Evolutionary conservation across 352 stramenopile genomes (phyloP).

Genomic region (Phytopythium sindhum): DNA sequence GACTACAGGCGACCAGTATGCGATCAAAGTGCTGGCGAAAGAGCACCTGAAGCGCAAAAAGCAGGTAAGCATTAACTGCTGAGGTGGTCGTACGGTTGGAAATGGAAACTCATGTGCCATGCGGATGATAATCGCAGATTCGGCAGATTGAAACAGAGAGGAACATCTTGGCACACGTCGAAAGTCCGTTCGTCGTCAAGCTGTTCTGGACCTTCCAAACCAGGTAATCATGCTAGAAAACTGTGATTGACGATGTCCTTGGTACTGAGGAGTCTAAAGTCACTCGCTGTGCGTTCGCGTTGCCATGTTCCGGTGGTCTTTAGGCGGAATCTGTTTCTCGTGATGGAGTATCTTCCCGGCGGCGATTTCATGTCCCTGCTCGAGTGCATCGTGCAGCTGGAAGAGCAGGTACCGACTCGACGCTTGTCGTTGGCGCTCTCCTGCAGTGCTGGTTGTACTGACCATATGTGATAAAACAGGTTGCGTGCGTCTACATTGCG

Average conservation of each 20-base stretch:
- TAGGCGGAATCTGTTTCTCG: constrained; percentile 83
- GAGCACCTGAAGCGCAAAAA: constrained; percentile 88
- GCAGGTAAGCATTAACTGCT: constrained; percentile 34
- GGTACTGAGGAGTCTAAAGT: background rate
- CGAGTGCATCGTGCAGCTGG: constrained; percentile 84
- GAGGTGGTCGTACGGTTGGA: constrained; percentile 6
- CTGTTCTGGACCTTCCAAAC: constrained; percentile 91
- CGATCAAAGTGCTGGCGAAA: constrained; percentile 90
- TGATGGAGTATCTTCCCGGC: constrained; percentile 90
- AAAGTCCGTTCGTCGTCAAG: constrained; percentile 91
- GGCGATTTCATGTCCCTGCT: constrained; percentile 90
- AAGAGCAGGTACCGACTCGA: constrained; percentile 61
- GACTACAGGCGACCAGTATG: constrained; percentile 86
- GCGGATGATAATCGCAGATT: constrained; percentile 34
- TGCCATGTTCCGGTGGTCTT: background rate
- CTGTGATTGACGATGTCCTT: background rate
- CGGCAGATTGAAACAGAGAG: constrained; percentile 86
- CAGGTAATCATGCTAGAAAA: constrained; percentile 35
- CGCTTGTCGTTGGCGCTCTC: background rate
- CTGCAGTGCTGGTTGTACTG: background rate
- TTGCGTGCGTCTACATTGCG: constrained; percentile 84
- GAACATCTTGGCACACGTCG: constrained; percentile 83
- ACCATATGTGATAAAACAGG: constrained; percentile 27
- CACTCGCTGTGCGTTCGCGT: background rate
- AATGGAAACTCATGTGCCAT: background rate